Base-by-base conservation (phyloP, 768 basidiomycete species). In the Mycena alexandri region DNA sequence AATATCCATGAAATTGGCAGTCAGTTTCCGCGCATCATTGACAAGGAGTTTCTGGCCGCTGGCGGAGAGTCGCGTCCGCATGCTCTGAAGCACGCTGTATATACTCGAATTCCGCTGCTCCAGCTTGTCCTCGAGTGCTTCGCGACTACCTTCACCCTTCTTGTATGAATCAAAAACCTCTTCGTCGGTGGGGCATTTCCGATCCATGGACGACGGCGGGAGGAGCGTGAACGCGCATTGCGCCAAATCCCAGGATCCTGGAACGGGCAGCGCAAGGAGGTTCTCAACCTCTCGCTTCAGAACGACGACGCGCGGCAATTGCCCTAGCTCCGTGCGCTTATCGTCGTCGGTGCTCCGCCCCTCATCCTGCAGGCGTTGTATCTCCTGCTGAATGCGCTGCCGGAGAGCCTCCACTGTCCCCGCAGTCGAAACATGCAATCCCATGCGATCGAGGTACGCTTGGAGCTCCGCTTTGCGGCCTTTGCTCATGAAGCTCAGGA, bases 181-280 rank as follows among this genome's bases (percentile, higher is more conserved):
- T 55, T 84, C 83, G 36, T 84, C 83, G 9, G 71, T 78, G 1
- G 82, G 81, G 70, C 80, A 82, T 24, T 66, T 63, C 12, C 59
- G 63, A 13, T 51, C 66, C 0, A 43, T 57, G 43, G 70, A 59
- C 13, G 57, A 48, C 36, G 42, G 55, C 9, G 74, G 69, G 19
- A 79, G 68, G 12, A 84, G 70, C 13, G 75, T 70, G 6, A 75
- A 67, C 17, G 76, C 78, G 60, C 84, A 83, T 67, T 84, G 81
- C 2, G 78, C 74, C 17, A 86, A 74, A 67, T 84, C 83, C 84
- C 84, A 85, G 63, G 81, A 84, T 11, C 85, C 85, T 36, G 85
- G 79, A 25, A 84, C 70, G 8, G 86, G 86, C 21, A 87, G 71
- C 2, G 84, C 84, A 14, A 86, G 61, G 21, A 85, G 78, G 13